Evolutionary conservation across 352 stramenopile genomes (phyloP).

Genomic region (Ochromonadaceae sp.): DNA sequence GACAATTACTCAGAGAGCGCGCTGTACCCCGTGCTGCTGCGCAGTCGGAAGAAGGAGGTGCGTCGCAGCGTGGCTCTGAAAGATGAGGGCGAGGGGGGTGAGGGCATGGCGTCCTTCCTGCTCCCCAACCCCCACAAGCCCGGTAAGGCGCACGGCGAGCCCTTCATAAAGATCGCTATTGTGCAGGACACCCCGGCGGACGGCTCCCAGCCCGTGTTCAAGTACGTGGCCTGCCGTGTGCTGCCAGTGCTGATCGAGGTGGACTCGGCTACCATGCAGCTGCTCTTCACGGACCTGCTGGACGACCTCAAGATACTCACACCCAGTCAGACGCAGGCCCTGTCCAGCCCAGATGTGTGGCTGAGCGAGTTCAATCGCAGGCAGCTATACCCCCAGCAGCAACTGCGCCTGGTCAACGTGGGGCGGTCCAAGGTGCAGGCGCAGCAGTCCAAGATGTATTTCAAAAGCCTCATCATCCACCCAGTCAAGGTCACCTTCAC

Average conservation of each 20-base stretch:
- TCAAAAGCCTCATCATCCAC: conserved; percentile 13
- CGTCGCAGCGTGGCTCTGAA: not conserved
- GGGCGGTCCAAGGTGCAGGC: not conserved
- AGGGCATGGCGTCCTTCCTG: too few relatives aligned
- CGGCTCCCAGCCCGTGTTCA: not conserved
- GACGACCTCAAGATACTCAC: conserved; percentile 2
- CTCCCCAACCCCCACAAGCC: too few relatives aligned
- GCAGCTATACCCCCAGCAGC: too few relatives aligned
- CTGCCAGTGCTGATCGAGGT: not conserved
- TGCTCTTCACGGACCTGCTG: conserved; percentile 8
- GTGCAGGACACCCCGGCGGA: not conserved
- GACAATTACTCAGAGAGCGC: conserved; percentile 18
- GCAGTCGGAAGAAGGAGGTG: conserved; percentile 15
- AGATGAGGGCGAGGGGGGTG: not conserved
- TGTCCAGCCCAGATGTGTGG: too few relatives aligned
- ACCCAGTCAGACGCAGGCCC: not conserved
- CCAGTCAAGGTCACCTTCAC: conserved; percentile 9
- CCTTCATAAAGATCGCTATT: not conserved
- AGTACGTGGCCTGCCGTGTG: conserved; percentile 1
- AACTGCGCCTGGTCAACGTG: not conserved
- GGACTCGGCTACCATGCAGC: not conserved
- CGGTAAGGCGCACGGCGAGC: not conserved
- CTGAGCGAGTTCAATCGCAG: too few relatives aligned
- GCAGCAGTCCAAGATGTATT: conserved; percentile 5
- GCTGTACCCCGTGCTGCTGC: conserved; percentile 12